phyloP scores from a whole-genome alignment of 768 basidiomycete species.

The Strobilomyces echinocephalus region DNA sequence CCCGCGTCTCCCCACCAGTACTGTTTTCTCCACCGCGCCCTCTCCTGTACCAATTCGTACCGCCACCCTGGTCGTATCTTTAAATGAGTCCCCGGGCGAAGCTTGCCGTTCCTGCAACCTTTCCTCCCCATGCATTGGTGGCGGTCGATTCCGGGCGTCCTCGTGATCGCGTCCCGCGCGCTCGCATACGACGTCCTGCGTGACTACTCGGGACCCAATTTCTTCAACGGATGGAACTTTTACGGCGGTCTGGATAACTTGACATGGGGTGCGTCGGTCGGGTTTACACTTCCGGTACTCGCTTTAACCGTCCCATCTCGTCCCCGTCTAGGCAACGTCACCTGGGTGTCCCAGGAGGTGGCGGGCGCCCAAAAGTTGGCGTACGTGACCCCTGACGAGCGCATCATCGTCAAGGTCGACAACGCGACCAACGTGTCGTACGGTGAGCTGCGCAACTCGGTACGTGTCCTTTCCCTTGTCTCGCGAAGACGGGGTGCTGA shows the following conservation, averaged over 20 bases:
- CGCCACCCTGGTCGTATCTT: neutral
- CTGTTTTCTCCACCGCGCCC: neutral
- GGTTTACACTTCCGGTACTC: neutral
- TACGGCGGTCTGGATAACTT: slow-evolving; percentile 47
- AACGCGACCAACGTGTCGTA: slow-evolving; percentile 52
- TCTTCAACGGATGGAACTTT: slow-evolving; percentile 56
- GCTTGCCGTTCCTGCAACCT: neutral
- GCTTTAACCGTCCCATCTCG: neutral
- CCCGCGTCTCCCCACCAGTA: neutral
- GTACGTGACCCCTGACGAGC: slow-evolving; percentile 55
- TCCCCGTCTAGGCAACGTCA: slow-evolving; percentile 49
- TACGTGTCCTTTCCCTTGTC: slow-evolving; percentile 20
- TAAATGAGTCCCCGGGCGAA: neutral
- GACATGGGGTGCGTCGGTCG: slow-evolving; percentile 35
- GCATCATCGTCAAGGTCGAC: slow-evolving; percentile 72
- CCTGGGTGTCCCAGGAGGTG: slow-evolving; percentile 46
- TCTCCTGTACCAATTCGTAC: neutral
- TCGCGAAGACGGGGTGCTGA: neutral
- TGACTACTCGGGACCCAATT: slow-evolving; percentile 44
- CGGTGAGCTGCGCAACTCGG: slow-evolving; percentile 55
- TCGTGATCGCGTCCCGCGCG: slow-evolving; percentile 4
- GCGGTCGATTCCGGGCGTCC: neutral
- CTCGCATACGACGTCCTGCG: slow-evolving; percentile 35
- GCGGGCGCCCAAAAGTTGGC: slow-evolving; percentile 49
- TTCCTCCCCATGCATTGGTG: neutral